Conservation (phyloP, 805 yeast genomes). For the Metschnikowia peoriensis region DNA sequence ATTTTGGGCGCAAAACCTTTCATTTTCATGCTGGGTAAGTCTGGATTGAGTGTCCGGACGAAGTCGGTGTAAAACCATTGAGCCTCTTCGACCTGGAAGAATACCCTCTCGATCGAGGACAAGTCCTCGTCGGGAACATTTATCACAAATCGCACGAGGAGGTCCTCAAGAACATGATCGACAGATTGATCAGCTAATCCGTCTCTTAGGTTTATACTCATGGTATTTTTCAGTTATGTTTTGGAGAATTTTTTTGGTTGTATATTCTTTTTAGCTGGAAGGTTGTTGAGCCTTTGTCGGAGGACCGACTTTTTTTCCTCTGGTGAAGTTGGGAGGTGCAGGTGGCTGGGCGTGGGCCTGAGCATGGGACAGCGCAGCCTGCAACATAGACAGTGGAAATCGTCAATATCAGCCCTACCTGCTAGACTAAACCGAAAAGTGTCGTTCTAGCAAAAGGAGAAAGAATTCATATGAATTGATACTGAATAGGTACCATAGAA, state of each 20-base stretch:
- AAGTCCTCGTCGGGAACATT: slow-evolving; percentile 92
- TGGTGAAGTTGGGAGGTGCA: slow-evolving; percentile 4
- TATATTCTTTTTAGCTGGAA: neutral
- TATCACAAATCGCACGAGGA: slow-evolving; percentile 83
- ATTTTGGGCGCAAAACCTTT: slow-evolving; percentile 69
- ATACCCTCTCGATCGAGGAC: slow-evolving; percentile 72
- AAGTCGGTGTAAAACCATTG: slow-evolving; percentile 96
- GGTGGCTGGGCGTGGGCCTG: slow-evolving; percentile 3
- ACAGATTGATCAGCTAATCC: slow-evolving; percentile 62
- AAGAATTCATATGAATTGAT: too few relatives aligned
- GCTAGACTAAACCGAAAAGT: too few relatives aligned
- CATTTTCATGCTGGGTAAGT: slow-evolving; percentile 74
- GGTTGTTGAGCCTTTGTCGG: neutral
- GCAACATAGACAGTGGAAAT: too few relatives aligned
- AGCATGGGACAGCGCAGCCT: neutral
- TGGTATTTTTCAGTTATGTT: slow-evolving; percentile 18
- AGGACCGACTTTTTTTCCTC: slow-evolving; percentile 5
- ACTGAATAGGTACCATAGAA: too few relatives aligned
- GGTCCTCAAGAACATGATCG: slow-evolving; percentile 77
- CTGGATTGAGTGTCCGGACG: slow-evolving; percentile 66
- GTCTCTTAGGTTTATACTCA: slow-evolving; percentile 59
- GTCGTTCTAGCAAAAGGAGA: too few relatives aligned
- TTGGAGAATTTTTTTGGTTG: neutral
- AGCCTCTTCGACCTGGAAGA: slow-evolving; percentile 96
- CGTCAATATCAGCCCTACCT: too few relatives aligned